A percentile compares a stretch with the other conserved stretches of the same genome.
Evolutionary conservation across 192 early-diverging fungal genomes (phyloP).

Genomic region (Linnemannia exigua): DNA sequence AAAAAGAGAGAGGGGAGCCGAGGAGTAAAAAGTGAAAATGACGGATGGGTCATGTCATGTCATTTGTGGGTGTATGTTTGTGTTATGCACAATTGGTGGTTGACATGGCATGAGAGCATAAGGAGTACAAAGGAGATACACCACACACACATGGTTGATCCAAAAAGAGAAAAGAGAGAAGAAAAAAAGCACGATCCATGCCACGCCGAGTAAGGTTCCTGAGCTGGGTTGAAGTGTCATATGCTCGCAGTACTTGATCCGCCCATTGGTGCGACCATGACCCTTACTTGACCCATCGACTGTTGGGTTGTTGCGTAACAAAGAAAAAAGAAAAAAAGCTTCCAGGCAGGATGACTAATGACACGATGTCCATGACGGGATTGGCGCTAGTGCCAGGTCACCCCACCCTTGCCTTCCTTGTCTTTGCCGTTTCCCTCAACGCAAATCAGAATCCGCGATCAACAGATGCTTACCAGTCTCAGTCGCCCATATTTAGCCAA

Average conservation of each 20-base stretch:
- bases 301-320: not conserved
- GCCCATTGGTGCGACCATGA: slow-evolving; percentile 34
- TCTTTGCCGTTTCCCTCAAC: no score
- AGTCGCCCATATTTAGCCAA: slow-evolving; percentile 9
- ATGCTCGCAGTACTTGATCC: slow-evolving; percentile 30
- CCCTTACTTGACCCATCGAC: slow-evolving; percentile 3
- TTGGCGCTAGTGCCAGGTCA: no score
- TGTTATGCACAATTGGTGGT: not conserved
- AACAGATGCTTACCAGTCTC: slow-evolving; percentile 17
- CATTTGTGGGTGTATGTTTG: not conserved
- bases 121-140: not conserved
- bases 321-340: not conserved
- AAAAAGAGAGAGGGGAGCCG: no score
- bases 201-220: slow-evolving; percentile 43
- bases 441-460: not conserved
- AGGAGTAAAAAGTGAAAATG: not conserved
- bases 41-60: slow-evolving; percentile 15
- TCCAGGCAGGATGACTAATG: no score
- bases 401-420: no score
- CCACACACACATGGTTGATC: not conserved
- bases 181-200: slow-evolving; percentile 44
- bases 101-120: not conserved
- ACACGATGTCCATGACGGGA: no score
- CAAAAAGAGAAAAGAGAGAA: not conserved
- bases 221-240: slow-evolving; percentile 18